Evolutionary conservation across 2,329 filamentous ascomycete species (phyloP), one percentile per base, ranked within the genome.

Genomic region (Westerdykella ornata): DNA sequence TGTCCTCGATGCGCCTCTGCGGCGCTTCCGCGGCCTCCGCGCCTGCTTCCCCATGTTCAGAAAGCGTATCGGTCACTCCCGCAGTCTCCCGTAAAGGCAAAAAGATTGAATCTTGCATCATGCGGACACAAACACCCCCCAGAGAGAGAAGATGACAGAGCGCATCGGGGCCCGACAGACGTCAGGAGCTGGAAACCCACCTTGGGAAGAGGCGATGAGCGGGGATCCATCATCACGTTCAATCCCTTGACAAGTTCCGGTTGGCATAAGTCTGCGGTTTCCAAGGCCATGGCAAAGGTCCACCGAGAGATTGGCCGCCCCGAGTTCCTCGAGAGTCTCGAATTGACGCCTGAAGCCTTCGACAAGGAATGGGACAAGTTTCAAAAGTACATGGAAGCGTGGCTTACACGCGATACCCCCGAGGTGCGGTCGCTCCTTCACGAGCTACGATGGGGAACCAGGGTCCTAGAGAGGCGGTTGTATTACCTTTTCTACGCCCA

Each of bases 401-500:
- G 54, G 55, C 46, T 54, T 39, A 56, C 54, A 44, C 44, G 46
- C 26, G 46, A 35, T 12, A 29, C 51, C 8, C 41, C 41, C 12
- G 54, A 63, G 38, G 31, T 59, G 39, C 1, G 29, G 4, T 22
- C 18, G 5, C 37, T 60, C 36, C 50, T 44, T 4, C 13, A 38
- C 0, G 46, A 53, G 19, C 50, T 51, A 2, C 4, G 7, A 15
- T 37, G 51, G 7, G 41, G 46, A 5, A 58, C 44, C 39, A 18
- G 5, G 1, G 51, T 42, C 2, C 48, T 62, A 5, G 35, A 51
- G 77, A 74, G 65, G n/a, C 78, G 84, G 53, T 48, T 95, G 29
- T 75, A 75, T 44, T 84, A 82, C 54, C 70, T 77, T 22, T 87
- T 92, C 59, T 80, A 82, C 53, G 57, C 55, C 4, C 57, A 64